Percentiles rank a stretch among this genome's conserved stretches.
Evolutionary conservation across 257 asterid species (phyloP).

Genomic region (Ilex aquifolium): DNA sequence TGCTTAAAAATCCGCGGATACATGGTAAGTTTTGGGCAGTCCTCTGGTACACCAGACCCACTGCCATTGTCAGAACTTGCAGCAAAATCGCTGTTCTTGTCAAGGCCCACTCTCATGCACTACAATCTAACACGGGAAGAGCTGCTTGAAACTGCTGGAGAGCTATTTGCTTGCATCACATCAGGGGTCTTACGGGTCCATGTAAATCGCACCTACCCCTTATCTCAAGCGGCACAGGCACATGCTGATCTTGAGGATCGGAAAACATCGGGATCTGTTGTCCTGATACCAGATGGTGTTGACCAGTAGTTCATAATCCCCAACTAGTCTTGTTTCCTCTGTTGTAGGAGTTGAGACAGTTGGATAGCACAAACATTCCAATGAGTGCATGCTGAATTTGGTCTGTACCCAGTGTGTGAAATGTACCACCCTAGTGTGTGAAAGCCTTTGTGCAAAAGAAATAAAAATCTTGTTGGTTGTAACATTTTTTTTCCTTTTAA

Average conservation of each 20-base stretch:
- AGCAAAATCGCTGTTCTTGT: constrained; percentile 74
- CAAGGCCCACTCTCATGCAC: constrained; percentile 74
- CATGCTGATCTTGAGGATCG: constrained; percentile 78
- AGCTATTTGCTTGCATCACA: constrained; percentile 55
- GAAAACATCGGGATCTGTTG: constrained; percentile 76
- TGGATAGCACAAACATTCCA: not conserved
- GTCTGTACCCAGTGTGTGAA: not conserved
- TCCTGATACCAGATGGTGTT: constrained; percentile 58
- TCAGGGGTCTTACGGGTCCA: constrained; percentile 57
- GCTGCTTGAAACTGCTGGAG: constrained; percentile 66
- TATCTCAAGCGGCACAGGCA: constrained; percentile 79
- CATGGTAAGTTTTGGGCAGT: constrained; percentile 94
- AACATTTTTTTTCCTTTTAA: too few relatives aligned
- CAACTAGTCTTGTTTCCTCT: not conserved
- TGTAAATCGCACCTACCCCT: constrained; percentile 65
- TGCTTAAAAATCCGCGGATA: constrained; percentile 79
- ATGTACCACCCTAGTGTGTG: not conserved
- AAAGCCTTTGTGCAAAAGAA: not conserved
- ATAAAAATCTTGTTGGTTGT: too few relatives aligned
- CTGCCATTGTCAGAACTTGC: constrained; percentile 60
- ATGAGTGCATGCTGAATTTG: not conserved
- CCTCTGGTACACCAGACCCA: constrained; percentile 84
- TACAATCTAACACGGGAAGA: constrained; percentile 64
- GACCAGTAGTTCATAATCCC: not conserved
- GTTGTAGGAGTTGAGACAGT: not conserved